Evolutionary conservation across 192 early-diverging fungal species (phyloP).

Genomic region (Rhizophlyctis rosea): DNA sequence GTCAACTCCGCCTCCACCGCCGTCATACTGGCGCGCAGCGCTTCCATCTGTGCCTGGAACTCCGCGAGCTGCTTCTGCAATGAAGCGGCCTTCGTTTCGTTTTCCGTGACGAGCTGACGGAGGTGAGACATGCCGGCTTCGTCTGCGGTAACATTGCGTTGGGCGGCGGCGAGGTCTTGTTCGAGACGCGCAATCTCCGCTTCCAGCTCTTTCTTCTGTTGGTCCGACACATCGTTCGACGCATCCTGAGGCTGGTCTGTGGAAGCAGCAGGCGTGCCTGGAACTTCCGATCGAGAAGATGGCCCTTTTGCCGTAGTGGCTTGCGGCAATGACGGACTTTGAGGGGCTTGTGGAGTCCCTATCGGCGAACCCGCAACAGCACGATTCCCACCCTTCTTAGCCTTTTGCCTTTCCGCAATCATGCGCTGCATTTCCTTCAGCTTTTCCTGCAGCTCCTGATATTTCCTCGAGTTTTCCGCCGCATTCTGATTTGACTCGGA

Average conservation of each 20-base stretch:
- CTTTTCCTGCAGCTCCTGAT: constrained; percentile 12
- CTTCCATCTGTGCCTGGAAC: background rate
- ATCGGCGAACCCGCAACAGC: background rate
- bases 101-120: background rate
- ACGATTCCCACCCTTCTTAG: background rate
- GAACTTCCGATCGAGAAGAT: too few relatives aligned
- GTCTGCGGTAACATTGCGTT: background rate
- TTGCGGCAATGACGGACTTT: too few relatives aligned
- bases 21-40: too few relatives aligned
- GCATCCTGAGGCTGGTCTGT: background rate
- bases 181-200: background rate
- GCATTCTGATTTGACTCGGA: background rate
- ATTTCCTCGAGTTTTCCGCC: background rate
- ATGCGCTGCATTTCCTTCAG: background rate
- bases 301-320: too few relatives aligned
- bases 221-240: background rate
- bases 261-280: too few relatives aligned
- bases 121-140: background rate
- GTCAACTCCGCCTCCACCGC: background rate
- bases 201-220: background rate
- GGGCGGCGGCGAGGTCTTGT: background rate
- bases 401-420: background rate
- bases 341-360: background rate
- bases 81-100: background rate
- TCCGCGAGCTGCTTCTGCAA: background rate